phyloP scores from a whole-genome alignment of 2,329 filamentous ascomycete genomes.

The Fusarium sp. region DNA sequence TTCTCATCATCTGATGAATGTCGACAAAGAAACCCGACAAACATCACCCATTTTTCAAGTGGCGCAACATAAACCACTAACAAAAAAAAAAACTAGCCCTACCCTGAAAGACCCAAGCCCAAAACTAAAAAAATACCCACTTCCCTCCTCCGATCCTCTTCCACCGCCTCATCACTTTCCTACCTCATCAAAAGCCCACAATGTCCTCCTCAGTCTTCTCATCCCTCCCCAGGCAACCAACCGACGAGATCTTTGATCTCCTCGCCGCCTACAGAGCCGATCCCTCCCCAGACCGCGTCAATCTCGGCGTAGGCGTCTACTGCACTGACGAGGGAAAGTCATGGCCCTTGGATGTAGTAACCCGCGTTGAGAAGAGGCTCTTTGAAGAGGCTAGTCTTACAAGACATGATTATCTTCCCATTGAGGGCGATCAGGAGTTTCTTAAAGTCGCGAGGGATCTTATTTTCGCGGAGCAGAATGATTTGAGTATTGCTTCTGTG shows the following conservation, averaged over 20 bases:
- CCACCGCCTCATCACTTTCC: conserved; percentile 14
- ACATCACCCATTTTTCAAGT: not conserved
- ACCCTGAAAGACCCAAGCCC: conserved; percentile 2
- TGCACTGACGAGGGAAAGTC: conserved; percentile 44
- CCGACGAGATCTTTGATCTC: conserved; percentile 35
- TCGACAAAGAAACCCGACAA: conserved; percentile 1
- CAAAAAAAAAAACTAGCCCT: conserved; percentile 21
- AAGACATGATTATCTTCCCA: conserved; percentile 42
- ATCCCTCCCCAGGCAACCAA: conserved; percentile 18
- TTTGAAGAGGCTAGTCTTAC: conserved; percentile 25
- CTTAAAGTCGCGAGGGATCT: conserved; percentile 35
- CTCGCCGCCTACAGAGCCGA: conserved; percentile 28
- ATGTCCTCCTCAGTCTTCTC: conserved; percentile 26
- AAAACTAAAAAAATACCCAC: conserved; percentile 29
- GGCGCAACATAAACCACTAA: conserved; percentile 1
- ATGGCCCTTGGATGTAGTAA: conserved; percentile 38
- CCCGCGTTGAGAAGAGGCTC: conserved; percentile 35
- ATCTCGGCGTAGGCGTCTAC: conserved; percentile 42
- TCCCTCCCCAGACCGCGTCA: conserved; percentile 37
- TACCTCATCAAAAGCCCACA: not conserved
- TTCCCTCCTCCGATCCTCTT: conserved; percentile 21
- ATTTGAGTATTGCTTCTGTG: conserved; percentile 64
- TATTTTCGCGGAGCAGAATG: conserved; percentile 30
- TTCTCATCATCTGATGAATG: not conserved
- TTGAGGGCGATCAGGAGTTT: conserved; percentile 39